Percentiles rank a stretch among this genome's conserved stretches.
These are phyloP conservation scores for Sporothrix pallida DNA, from an alignment of 2,329 filamentous ascomycete genomes.

Conservation along the genomic window DNA sequence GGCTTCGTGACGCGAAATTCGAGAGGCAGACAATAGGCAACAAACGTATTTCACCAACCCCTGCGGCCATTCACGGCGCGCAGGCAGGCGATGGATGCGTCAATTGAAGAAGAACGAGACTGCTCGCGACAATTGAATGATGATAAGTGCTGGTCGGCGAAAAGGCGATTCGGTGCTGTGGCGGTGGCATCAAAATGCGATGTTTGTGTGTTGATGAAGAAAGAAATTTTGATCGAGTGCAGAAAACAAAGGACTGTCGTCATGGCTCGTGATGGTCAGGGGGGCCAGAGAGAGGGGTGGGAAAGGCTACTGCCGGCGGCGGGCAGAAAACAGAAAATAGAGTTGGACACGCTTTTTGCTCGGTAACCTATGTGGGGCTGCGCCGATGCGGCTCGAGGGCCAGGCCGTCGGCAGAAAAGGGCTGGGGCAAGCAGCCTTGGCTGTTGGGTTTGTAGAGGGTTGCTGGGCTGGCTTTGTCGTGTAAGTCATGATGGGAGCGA, in stretches of 20 bases:
- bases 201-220: not conserved
- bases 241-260: conserved; percentile 26
- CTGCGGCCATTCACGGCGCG: not conserved
- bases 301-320: conserved; percentile 28
- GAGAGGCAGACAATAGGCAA: conserved; percentile 5
- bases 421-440: conserved; percentile 26
- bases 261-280: conserved; percentile 25
- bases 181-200: conserved; percentile 3
- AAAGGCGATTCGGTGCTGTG: not conserved
- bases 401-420: conserved; percentile 26
- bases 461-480: conserved; percentile 23
- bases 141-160: not conserved
- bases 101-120: conserved; percentile 1
- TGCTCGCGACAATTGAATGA: conserved; percentile 11
- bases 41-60: not conserved
- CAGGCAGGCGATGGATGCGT: too few species aligned
- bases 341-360: conserved; percentile 32
- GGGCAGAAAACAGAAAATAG: conserved; percentile 33
- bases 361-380: conserved; percentile 38
- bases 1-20: conserved; percentile 19
- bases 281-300: conserved; percentile 7
- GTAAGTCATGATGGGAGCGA: conserved; percentile 24
- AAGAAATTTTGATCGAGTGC: not conserved
- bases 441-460: not conserved
- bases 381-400: conserved; percentile 37